Conservation (phyloP, 805 yeast genomes). For the Danielia oregonensis region DNA sequence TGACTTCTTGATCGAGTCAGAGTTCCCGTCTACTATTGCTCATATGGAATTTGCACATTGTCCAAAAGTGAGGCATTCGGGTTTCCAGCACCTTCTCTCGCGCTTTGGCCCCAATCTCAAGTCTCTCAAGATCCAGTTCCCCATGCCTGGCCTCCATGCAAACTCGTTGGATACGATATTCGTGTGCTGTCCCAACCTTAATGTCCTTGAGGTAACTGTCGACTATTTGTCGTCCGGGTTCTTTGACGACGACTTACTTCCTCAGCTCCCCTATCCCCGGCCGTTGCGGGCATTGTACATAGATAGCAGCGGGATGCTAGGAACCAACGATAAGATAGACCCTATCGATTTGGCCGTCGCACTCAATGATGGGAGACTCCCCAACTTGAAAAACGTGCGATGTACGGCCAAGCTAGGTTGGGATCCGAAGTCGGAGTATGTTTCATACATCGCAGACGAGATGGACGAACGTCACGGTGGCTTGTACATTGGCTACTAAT, state of each 20-base stretch:
- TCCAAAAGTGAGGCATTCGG: conserved; percentile 65
- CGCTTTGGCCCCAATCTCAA: conserved; percentile 65
- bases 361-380: conserved; percentile 71
- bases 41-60: conserved; percentile 82
- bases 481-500: conserved; percentile 49
- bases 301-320: conserved; percentile 83
- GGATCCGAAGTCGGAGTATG: conserved; percentile 51
- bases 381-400: conserved; percentile 57
- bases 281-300: conserved; percentile 64
- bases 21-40: conserved; percentile 70
- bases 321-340: conserved; percentile 76
- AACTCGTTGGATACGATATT: conserved; percentile 73
- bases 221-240: conserved; percentile 62
- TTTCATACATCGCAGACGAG: conserved; percentile 52
- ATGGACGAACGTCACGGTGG: conserved; percentile 78
- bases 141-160: conserved; percentile 76
- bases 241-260: conserved; percentile 33
- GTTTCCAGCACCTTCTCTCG: conserved; percentile 58
- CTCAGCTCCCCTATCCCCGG: conserved; percentile 21
- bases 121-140: conserved; percentile 69
- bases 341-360: conserved; percentile 90
- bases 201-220: conserved; percentile 63
- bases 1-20: conserved; percentile 63
- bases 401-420: conserved; percentile 82
- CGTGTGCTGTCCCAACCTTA: conserved; percentile 70